Percentiles rank a stretch among this genome's conserved stretches.
Evolutionary conservation across 352 stramenopile genomes (phyloP).

Genomic region (Globisporangium cederbergense): DNA sequence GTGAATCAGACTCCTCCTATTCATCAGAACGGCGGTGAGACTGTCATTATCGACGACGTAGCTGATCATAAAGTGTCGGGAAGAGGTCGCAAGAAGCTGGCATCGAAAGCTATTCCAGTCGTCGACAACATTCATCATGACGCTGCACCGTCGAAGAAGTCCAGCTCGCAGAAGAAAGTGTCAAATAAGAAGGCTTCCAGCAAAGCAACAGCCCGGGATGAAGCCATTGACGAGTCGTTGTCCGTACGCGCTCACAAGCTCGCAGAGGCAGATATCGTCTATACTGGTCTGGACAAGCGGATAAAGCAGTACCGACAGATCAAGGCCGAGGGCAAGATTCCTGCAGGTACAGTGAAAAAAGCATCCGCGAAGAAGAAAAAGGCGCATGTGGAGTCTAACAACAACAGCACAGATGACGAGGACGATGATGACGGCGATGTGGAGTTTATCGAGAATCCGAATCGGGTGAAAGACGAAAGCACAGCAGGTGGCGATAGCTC

Average conservation of each 20-base stretch:
- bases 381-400: neutral
- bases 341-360: neutral
- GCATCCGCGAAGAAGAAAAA: constrained; percentile 13
- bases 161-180: constrained; percentile 12
- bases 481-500: neutral
- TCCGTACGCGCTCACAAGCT: neutral
- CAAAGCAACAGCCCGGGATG: neutral
- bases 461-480: neutral
- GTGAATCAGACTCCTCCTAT: neutral
- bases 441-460: constrained; percentile 13
- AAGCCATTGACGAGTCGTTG: neutral
- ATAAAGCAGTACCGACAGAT: neutral
- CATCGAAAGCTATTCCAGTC: constrained; percentile 8
- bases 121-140: neutral
- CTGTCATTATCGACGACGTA: neutral
- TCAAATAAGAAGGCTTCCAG: constrained; percentile 1
- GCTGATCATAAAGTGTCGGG: constrained; percentile 4
- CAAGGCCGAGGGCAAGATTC: neutral
- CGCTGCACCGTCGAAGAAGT: neutral
- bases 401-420: neutral
- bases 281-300: constrained; percentile 12
- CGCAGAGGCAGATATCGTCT: neutral
- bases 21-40: neutral
- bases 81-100: constrained; percentile 12
- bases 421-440: constrained; percentile 19